Percentiles rank a stretch among this genome's conserved stretches.
Conservation (phyloP, 768 basidiomycete genomes). For the Russula sp. region DNA sequence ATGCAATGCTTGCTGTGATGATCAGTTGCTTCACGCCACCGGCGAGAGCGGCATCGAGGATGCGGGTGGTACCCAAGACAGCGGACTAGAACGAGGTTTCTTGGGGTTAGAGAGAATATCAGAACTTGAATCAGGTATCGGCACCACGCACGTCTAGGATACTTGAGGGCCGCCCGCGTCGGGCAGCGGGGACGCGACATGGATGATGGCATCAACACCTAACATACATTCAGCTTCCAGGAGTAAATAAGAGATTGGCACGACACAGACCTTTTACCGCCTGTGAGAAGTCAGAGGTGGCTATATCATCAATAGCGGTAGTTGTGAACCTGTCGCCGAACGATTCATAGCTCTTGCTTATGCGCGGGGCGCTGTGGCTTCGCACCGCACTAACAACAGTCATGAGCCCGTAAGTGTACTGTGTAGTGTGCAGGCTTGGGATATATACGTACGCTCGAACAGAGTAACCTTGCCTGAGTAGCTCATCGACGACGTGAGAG, state of each 20-base stretch:
- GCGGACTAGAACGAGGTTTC: conserved; percentile 8
- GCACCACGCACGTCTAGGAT: conserved; percentile 19
- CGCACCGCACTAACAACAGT: conserved; percentile 29
- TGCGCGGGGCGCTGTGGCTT: conserved; percentile 23
- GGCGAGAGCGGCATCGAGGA: conserved; percentile 22
- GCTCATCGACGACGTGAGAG: conserved; percentile 34
- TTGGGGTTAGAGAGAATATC: background rate
- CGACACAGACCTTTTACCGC: conserved; percentile 29
- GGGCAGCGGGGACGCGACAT: conserved; percentile 26
- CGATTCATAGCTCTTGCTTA: conserved; percentile 25
- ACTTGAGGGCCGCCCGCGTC: conserved; percentile 15
- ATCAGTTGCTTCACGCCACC: conserved; percentile 19
- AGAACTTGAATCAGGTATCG: background rate
- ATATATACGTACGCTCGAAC: conserved; percentile 44
- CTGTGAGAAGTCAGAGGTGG: conserved; percentile 29
- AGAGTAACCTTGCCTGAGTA: conserved; percentile 47
- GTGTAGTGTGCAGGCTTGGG: background rate
- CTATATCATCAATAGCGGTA: conserved; percentile 30
- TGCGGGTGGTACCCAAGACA: conserved; percentile 23
- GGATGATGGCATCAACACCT: conserved; percentile 28
- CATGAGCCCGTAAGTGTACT: background rate
- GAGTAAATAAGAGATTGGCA: background rate
- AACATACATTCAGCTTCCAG: background rate
- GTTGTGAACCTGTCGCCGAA: conserved; percentile 28
- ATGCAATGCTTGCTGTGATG: conserved; percentile 21